Evolutionary conservation across 1,284 basidiomycete species (phyloP), one percentile per base, ranked within the genome.

Genomic region (Cystobasidium pallidum): DNA sequence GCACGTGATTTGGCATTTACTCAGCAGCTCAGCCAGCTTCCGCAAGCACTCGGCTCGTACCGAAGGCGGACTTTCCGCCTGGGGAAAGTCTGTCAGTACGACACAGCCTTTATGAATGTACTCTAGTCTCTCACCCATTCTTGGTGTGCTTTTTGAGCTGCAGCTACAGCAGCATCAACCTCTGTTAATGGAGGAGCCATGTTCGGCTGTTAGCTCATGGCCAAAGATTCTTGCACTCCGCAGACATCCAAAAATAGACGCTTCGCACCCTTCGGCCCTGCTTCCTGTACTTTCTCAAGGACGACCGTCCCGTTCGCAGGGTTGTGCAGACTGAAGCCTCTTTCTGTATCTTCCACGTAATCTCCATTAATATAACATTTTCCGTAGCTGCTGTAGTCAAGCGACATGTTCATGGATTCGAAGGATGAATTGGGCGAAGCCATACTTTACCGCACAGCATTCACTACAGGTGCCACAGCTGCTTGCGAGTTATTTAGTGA

Each of bases 21-120:
- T 32, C 62, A 64, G 32, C 10, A 64, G 47, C 7, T 10, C 47
- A 19, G 62, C 62, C 41, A 64, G 47, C 45, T 64, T 64, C 24
- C 62, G 62, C 10, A 64, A 47, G 45, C 62, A 64, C 32, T 51
- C 62, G 30, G 62, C 62, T 47, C 62, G 62, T 17, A 64, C 62
- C 26, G 62, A 47, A 2, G 62, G 62, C 11, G 43, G 62, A 52
- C 62, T 64, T 51, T 64, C 62, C 15, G 62, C 34, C 62, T 64
- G 45, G n/a, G 10, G 30, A 26, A 34, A 28, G 13, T 13, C 26
- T 41, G 19, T 32, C n/a, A 32, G 24, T 36, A 49, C 45, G 8
- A 7, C 3, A n/a, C 7, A 13, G n/a, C 4, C 11, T 32, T 8
- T 10, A 32, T 1, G 21, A 17, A 28, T 17, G 36, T 41, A 30